Percentiles rank a stretch among this genome's conserved stretches.
Conservation (phyloP, 371 early-diverging fungal species). For the Neoconidiobolus thromboides region DNA sequence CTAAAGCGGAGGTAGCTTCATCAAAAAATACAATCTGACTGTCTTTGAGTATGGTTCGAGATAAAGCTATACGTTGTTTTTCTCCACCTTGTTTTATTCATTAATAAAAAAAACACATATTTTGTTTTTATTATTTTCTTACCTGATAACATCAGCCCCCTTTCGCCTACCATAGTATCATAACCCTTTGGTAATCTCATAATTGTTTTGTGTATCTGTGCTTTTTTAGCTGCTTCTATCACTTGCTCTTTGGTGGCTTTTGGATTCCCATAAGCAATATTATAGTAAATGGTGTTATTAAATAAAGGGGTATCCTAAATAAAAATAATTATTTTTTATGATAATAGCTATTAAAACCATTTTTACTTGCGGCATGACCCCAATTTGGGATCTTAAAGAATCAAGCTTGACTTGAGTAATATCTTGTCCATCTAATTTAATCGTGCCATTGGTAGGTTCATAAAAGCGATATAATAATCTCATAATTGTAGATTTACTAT, state of each 20-base stretch:
- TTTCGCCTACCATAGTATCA: conserved; percentile 54
- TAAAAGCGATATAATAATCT: conserved; percentile 71
- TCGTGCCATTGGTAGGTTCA: conserved; percentile 50
- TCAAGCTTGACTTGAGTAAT: conserved; percentile 43
- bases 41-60: conserved; percentile 60
- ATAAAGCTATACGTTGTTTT: conserved; percentile 53
- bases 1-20: conserved; percentile 88
- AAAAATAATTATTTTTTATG: background rate
- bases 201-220: conserved; percentile 42
- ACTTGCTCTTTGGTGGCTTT: conserved; percentile 29
- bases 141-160: conserved; percentile 64
- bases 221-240: conserved; percentile 30
- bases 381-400: conserved; percentile 50
- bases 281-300: conserved; percentile 46
- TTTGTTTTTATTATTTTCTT: background rate
- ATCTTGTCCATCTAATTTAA: conserved; percentile 60
- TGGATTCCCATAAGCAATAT: conserved; percentile 45
- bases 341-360: background rate
- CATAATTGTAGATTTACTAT: conserved; percentile 57
- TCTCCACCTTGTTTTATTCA: conserved; percentile 33
- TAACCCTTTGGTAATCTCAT: conserved; percentile 36
- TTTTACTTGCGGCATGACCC: conserved; percentile 53
- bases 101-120: background rate
- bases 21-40: conserved; percentile 70
- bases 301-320: conserved; percentile 49